phyloP scores from a whole-genome alignment of 148 eudicot species.

The Dysphania ambrosioides region DNA sequence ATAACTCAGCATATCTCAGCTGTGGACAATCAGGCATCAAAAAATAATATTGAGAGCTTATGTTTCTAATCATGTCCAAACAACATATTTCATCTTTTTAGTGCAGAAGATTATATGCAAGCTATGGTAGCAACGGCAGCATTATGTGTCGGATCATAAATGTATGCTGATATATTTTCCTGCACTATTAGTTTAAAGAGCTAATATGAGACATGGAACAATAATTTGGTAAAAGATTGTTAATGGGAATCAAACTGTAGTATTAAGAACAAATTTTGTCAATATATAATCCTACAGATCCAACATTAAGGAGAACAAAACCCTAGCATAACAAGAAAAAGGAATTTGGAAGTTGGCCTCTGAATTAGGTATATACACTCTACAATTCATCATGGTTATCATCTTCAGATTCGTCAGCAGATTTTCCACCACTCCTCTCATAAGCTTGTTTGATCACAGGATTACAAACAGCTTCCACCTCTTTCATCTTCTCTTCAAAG shows the following conservation, averaged over 20 bases:
- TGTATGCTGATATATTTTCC: no score
- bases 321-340: neutral
- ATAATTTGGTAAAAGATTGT: neutral
- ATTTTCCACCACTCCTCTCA: constrained; percentile 34
- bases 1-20: neutral
- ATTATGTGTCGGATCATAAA: no score
- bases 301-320: neutral
- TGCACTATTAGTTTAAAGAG: neutral
- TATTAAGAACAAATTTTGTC: neutral
- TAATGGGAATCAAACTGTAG: neutral
- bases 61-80: no score
- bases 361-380: neutral
- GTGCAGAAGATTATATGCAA: no score
- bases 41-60: no score
- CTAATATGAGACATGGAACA: neutral
- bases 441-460: constrained; percentile 45
- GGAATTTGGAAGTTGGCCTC: neutral
- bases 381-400: constrained; percentile 38
- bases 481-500: constrained; percentile 58
- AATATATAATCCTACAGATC: neutral
- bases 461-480: constrained; percentile 49
- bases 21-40: neutral
- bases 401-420: constrained; percentile 24
- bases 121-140: no score
- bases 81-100: no score